A percentile compares a stretch with the other conserved stretches of the same genome.
Evolutionary conservation across 768 basidiomycete genomes (phyloP).

Genomic region (Mycena vulgaris): DNA sequence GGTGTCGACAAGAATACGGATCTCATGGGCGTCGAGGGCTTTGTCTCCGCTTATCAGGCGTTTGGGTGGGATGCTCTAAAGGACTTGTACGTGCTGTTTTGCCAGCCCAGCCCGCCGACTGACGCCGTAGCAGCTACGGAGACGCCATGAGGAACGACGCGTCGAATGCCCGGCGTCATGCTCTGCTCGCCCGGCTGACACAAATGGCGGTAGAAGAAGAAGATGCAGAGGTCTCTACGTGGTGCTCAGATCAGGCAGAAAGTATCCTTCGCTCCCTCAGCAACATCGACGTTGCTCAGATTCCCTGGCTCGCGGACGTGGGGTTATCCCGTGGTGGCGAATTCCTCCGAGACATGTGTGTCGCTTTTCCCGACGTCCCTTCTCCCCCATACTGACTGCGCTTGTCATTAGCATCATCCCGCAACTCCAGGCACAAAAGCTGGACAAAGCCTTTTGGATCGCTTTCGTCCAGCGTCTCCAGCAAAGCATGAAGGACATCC

Average conservation of each 20-base stretch:
- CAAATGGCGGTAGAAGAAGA: slow-evolving; percentile 29
- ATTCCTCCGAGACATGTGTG: slow-evolving; percentile 33
- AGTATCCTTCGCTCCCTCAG: slow-evolving; percentile 24
- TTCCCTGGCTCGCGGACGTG: slow-evolving; percentile 36
- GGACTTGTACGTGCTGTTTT: slow-evolving; percentile 25
- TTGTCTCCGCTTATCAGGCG: slow-evolving; percentile 40
- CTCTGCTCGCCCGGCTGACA: slow-evolving; percentile 29
- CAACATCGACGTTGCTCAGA: slow-evolving; percentile 28
- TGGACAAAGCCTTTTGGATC: slow-evolving; percentile 28
- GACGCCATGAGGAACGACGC: slow-evolving; percentile 24
- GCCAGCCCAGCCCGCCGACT: background rate
- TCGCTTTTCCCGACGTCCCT: background rate
- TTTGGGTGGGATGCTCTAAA: slow-evolving; percentile 35
- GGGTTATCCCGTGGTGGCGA: slow-evolving; percentile 25
- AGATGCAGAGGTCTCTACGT: slow-evolving; percentile 29
- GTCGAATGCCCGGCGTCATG: slow-evolving; percentile 28
- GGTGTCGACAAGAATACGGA: slow-evolving; percentile 29
- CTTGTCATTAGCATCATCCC: slow-evolving; percentile 27
- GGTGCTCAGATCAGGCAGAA: slow-evolving; percentile 32
- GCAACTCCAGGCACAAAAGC: slow-evolving; percentile 23
- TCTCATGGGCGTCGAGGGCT: slow-evolving; percentile 32
- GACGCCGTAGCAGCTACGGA: slow-evolving; percentile 11
- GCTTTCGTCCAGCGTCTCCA: slow-evolving; percentile 21
- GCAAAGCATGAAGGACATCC: background rate
- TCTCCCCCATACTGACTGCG: background rate